These are phyloP conservation scores for Immersiporthe knoxdaviesiana DNA, from an alignment of 2,329 filamentous ascomycete genomes.

Conservation along the genomic window DNA sequence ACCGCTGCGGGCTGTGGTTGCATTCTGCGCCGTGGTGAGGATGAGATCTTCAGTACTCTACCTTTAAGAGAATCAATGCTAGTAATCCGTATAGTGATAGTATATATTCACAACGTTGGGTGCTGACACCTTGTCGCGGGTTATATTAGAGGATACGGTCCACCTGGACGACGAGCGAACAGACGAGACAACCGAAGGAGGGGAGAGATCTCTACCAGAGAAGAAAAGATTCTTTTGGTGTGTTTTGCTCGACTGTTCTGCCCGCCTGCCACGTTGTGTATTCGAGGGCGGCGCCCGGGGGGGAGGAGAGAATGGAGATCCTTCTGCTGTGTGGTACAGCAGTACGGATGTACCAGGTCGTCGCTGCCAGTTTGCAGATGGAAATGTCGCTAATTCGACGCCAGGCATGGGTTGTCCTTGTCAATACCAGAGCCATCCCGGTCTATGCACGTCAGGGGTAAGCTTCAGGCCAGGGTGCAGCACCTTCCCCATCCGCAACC, in stretches of 20 bases:
- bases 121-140: neutral
- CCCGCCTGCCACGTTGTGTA: neutral
- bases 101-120: neutral
- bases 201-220: too few species aligned
- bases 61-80: neutral
- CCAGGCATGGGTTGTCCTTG: neutral
- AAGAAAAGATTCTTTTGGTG: too few species aligned
- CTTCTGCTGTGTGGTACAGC: neutral
- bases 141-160: neutral
- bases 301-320: neutral
- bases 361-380: neutral
- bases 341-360: too few species aligned
- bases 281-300: too few species aligned
- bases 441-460: slow-evolving; percentile 1
- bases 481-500: slow-evolving; percentile 11
- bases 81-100: too few species aligned
- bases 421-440: neutral
- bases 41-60: neutral
- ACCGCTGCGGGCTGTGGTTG: neutral
- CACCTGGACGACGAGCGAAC: neutral
- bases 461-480: neutral
- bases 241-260: too few species aligned
- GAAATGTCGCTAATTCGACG: neutral
- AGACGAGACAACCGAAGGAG: too few species aligned
- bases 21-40: neutral